Evolutionary conservation across 257 asterid species (phyloP).

Genomic region (Gardenia jasminoides): DNA sequence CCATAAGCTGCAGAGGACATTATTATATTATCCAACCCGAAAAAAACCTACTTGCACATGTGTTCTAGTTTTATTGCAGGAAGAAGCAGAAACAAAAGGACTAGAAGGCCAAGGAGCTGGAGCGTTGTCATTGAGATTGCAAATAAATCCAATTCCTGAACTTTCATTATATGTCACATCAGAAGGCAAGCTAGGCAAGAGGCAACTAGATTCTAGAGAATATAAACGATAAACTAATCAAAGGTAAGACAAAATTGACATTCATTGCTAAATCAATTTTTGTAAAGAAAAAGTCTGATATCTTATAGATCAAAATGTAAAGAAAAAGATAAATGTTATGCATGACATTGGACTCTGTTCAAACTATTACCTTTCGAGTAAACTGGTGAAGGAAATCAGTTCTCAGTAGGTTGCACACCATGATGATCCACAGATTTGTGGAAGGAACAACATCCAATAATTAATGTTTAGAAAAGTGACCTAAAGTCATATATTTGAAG

Average conservation of each 20-base stretch:
- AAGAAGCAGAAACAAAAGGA: conserved; percentile 13
- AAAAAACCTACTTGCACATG: no score
- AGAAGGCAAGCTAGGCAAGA: conserved; percentile 24
- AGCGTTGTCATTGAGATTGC: conserved; percentile 29
- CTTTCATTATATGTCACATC: conserved; percentile 27
- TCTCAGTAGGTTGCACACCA: no score
- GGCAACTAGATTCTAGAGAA: conserved; percentile 31
- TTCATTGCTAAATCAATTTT: neutral
- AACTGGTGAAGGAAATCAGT: neutral
- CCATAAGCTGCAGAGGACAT: neutral
- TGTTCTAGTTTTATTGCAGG: no score
- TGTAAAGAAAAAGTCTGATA: no score
- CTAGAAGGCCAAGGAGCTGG: conserved; percentile 29
- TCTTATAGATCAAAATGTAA: no score
- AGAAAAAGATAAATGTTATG: neutral
- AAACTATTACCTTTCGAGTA: conserved; percentile 29
- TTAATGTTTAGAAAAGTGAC: neutral
- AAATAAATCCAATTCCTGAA: conserved; percentile 32
- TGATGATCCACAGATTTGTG: no score
- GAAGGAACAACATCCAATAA: neutral
- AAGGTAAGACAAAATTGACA: neutral
- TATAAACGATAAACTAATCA: neutral
- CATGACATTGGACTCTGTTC: no score
- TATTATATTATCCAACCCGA: no score
- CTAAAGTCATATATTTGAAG: neutral